These are phyloP conservation scores for Sphagnum magellanicum DNA, from an alignment of 228 moss, liverwort and hornwort genomes.

Conservation along the genomic window DNA sequence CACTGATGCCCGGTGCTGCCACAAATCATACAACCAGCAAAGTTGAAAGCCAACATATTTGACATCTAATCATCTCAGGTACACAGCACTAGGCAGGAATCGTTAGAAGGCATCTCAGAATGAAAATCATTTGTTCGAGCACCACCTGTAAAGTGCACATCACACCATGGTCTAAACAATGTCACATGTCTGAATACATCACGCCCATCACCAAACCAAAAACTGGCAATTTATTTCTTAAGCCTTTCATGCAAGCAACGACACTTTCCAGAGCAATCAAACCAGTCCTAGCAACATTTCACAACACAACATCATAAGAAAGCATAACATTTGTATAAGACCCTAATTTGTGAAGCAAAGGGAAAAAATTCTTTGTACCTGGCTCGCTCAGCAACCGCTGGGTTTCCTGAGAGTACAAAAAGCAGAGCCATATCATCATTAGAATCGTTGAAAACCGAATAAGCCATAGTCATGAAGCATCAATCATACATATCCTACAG, in stretches of 20 bases:
- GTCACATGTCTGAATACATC: neutral
- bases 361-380: conserved; percentile 28
- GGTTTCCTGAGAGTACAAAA: conserved; percentile 75
- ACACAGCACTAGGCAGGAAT: too few relatives aligned
- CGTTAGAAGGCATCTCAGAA: too few relatives aligned
- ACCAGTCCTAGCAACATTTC: neutral
- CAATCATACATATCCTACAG: neutral
- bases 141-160: too few relatives aligned
- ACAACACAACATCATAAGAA: neutral
- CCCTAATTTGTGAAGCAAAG: too few relatives aligned
- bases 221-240: neutral
- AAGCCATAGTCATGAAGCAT: neutral
- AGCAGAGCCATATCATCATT: neutral
- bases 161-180: too few relatives aligned
- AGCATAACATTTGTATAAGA: neutral
- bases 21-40: neutral
- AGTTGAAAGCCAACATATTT: neutral
- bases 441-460: neutral
- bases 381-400: conserved; percentile 99
- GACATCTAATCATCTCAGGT: neutral
- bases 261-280: neutral
- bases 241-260: neutral
- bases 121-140: too few relatives aligned
- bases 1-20: conserved; percentile 94
- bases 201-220: neutral